Percentiles rank a stretch among this genome's conserved stretches.
Conservation (phyloP, 164 flowering plant genomes). For the Liquidambar formosana region DNA sequence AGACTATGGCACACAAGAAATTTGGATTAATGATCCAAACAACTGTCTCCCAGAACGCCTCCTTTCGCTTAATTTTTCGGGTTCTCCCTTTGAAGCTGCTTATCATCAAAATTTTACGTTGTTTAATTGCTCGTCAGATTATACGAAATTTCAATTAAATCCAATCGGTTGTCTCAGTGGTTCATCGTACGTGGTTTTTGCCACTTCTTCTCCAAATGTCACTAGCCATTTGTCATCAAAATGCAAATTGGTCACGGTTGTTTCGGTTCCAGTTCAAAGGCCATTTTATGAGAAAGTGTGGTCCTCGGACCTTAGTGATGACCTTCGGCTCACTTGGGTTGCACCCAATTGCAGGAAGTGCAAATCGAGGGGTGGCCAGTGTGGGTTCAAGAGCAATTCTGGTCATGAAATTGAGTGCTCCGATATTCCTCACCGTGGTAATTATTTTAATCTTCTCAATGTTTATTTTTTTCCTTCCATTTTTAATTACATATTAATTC, state of each 20-base stretch:
- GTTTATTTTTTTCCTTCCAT: neutral
- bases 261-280: slow-evolving; percentile 32
- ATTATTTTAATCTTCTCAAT: neutral
- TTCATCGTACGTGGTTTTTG: slow-evolving; percentile 17
- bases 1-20: slow-evolving; percentile 31
- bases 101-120: slow-evolving; percentile 19
- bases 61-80: slow-evolving; percentile 33
- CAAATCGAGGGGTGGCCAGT: slow-evolving; percentile 25
- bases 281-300: slow-evolving; percentile 18
- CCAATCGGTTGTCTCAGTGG: slow-evolving; percentile 35
- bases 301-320: slow-evolving; percentile 29
- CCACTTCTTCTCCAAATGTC: slow-evolving; percentile 18
- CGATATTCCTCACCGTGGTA: slow-evolving; percentile 13
- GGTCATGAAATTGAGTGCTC: slow-evolving; percentile 17
- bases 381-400: slow-evolving; percentile 31
- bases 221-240: slow-evolving; percentile 2
- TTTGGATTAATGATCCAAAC: slow-evolving; percentile 37
- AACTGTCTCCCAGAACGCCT: slow-evolving; percentile 36
- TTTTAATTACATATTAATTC: neutral
- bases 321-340: slow-evolving; percentile 31
- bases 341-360: slow-evolving; percentile 33
- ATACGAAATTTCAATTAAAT: slow-evolving; percentile 3
- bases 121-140: slow-evolving; percentile 33
- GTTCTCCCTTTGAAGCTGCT: slow-evolving; percentile 26
- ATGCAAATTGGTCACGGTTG: slow-evolving; percentile 7